Conservation (phyloP, 352 stramenopile species). For the Globisporangium radiosum region DNA sequence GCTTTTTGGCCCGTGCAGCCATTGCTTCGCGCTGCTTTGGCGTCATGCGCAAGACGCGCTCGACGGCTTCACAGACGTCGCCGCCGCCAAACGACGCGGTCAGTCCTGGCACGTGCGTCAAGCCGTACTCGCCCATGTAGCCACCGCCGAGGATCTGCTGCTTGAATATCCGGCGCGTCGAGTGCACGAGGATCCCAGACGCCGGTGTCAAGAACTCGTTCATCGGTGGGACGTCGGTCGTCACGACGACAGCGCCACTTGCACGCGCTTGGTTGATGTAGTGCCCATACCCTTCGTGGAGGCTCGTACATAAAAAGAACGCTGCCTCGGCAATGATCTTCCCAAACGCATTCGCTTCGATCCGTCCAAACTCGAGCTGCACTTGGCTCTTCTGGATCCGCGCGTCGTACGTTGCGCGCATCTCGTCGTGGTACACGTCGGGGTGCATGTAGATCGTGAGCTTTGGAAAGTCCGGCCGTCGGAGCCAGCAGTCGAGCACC, state of each 20-base stretch:
- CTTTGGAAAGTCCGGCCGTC: constrained; percentile 24
- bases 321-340: constrained; percentile 30
- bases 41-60: constrained; percentile 45
- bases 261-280: constrained; percentile 63
- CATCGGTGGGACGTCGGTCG: constrained; percentile 52
- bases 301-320: constrained; percentile 49
- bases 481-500: constrained; percentile 45
- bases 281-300: constrained; percentile 50
- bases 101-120: constrained; percentile 38
- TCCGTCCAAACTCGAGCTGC: constrained; percentile 11
- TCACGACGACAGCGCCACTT: constrained; percentile 35
- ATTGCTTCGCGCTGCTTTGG: constrained; percentile 31
- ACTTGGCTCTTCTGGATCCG: constrained; percentile 20
- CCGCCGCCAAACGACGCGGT: constrained; percentile 27
- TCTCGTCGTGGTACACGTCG: constrained; percentile 24
- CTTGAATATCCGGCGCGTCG: constrained; percentile 18
- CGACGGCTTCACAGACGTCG: constrained; percentile 44
- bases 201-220: constrained; percentile 45
- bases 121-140: constrained; percentile 41
- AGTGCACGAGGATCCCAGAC: constrained; percentile 38
- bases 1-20: constrained; percentile 32
- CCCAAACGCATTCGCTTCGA: constrained; percentile 26
- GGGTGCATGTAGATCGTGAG: constrained; percentile 24
- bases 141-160: constrained; percentile 46
- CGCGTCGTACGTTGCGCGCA: background rate